These are phyloP conservation scores for Trypanosoma cruzi DNA, from an alignment of 208 protist species.

Conservation along the genomic window DNA sequence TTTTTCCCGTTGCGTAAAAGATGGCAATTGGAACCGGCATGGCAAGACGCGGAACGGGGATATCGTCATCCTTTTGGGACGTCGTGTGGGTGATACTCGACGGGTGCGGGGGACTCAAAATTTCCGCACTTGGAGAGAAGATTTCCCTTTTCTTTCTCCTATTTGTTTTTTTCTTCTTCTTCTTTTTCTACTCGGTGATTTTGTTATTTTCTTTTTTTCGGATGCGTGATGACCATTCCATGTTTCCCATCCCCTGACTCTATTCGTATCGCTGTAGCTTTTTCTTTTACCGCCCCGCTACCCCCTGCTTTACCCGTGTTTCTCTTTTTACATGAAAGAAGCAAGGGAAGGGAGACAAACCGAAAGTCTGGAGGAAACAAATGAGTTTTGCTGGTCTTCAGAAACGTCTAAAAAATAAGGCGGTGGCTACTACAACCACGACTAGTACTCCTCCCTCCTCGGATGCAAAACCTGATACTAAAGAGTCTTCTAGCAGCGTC, in stretches of 20 bases:
- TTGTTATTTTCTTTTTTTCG: neutral
- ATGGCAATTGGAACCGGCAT: too few species aligned
- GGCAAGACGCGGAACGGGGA: neutral
- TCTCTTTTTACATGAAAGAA: neutral
- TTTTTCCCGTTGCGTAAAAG: too few species aligned
- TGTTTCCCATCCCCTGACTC: too few species aligned
- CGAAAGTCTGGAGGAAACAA: neutral
- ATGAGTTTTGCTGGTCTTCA: constrained; percentile 36
- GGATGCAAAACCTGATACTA: too few species aligned
- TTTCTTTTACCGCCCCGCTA: too few species aligned
- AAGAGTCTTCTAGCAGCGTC: too few species aligned
- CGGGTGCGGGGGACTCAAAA: too few species aligned
- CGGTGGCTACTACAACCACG: neutral
- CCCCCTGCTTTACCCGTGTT: neutral
- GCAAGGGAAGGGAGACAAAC: too few species aligned
- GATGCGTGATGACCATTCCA: too few species aligned
- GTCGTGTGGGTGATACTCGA: too few species aligned
- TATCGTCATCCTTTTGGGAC: too few species aligned
- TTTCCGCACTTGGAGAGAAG: neutral
- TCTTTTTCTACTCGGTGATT: constrained; percentile 17
- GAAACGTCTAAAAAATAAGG: constrained; percentile 24
- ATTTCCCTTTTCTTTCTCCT: neutral
- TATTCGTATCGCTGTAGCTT: too few species aligned
- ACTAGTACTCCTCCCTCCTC: neutral
- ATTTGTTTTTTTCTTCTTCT: constrained; percentile 4